phyloP scores from a whole-genome alignment of 208 protist genomes.

The Strigomonas galati region DNA sequence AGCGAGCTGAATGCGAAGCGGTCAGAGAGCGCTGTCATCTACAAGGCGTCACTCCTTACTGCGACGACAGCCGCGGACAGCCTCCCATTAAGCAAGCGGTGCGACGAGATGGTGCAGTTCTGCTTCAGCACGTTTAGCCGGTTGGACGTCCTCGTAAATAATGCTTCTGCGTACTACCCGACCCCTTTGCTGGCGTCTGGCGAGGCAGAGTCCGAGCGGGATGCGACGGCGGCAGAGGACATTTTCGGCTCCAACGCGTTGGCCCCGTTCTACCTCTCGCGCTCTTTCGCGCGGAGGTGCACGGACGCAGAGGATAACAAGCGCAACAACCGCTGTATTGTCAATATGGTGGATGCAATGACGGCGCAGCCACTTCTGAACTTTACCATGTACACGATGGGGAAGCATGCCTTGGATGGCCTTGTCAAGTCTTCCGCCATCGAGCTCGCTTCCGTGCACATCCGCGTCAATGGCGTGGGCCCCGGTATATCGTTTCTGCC shows the following conservation, averaged over 20 bases:
- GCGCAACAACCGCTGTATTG: constrained; percentile 26
- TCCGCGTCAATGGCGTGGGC: constrained; percentile 74
- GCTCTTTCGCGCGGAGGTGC: constrained; percentile 40
- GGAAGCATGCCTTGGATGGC: constrained; percentile 62
- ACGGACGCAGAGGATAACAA: constrained; percentile 16
- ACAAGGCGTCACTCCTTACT: constrained; percentile 24
- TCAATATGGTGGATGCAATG: constrained; percentile 79
- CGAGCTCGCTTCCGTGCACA: constrained; percentile 52
- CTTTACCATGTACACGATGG: constrained; percentile 79
- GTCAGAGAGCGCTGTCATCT: constrained; percentile 28
- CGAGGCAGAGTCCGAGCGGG: not conserved
- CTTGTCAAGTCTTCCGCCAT: constrained; percentile 65
- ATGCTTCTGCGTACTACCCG: constrained; percentile 73
- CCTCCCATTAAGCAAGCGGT: constrained; percentile 27
- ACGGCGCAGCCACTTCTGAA: constrained; percentile 44
- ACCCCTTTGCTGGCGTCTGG: constrained; percentile 39
- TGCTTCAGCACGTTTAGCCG: constrained; percentile 61
- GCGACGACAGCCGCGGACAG: not conserved
- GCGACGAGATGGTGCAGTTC: constrained; percentile 30
- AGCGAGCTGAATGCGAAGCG: constrained; percentile 46
- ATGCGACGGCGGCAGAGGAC: constrained; percentile 28
- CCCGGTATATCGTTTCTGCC: constrained; percentile 56
- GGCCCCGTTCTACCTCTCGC: constrained; percentile 58
- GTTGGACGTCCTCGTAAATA: constrained; percentile 84
- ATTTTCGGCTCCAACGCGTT: constrained; percentile 78